Evolutionary conservation across 2,329 filamentous ascomycete species (phyloP).

Genomic region (Ophiocordyceps camponoti-saundersi): DNA sequence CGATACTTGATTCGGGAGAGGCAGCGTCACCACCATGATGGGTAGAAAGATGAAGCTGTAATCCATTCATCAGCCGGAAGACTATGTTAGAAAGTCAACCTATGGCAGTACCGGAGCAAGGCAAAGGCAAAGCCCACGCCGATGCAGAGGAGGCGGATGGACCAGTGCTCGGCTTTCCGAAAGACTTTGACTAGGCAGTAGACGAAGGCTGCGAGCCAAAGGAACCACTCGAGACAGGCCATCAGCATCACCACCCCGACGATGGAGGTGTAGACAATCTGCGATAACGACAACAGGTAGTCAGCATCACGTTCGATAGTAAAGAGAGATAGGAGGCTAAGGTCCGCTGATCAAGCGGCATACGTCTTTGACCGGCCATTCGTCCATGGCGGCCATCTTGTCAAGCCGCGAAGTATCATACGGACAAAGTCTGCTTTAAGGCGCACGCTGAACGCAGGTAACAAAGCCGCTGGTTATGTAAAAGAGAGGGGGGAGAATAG

Average conservation of each 20-base stretch:
- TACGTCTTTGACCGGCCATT: constrained; percentile 33
- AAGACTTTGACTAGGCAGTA: constrained; percentile 86
- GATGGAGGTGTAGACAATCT: constrained; percentile 78
- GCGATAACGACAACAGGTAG: too few relatives aligned
- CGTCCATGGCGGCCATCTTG: constrained; percentile 24
- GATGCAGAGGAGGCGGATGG: constrained; percentile 60
- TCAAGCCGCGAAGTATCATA: background rate
- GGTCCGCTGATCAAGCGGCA: constrained; percentile 3
- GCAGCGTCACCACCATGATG: constrained; percentile 85
- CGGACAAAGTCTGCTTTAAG: too few relatives aligned
- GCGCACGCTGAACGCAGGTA: too few relatives aligned
- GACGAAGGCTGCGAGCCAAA: constrained; percentile 86
- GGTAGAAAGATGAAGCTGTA: constrained; percentile 68
- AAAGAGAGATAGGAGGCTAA: too few relatives aligned
- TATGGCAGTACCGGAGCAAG: constrained; percentile 45
- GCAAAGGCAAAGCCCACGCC: constrained; percentile 59
- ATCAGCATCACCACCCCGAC: constrained; percentile 69
- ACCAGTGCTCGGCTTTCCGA: constrained; percentile 77
- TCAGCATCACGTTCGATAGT: background rate
- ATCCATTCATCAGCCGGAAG: background rate
- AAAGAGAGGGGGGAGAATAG: too few relatives aligned
- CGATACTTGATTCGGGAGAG: constrained; percentile 56
- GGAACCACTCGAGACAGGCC: constrained; percentile 80
- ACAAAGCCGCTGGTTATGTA: too few relatives aligned
- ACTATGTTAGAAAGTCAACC: background rate